A percentile compares a stretch with the other conserved stretches of the same genome.
phyloP scores from a whole-genome alignment of 331 rosid genomes.

The Erythrophleum ivorense region DNA sequence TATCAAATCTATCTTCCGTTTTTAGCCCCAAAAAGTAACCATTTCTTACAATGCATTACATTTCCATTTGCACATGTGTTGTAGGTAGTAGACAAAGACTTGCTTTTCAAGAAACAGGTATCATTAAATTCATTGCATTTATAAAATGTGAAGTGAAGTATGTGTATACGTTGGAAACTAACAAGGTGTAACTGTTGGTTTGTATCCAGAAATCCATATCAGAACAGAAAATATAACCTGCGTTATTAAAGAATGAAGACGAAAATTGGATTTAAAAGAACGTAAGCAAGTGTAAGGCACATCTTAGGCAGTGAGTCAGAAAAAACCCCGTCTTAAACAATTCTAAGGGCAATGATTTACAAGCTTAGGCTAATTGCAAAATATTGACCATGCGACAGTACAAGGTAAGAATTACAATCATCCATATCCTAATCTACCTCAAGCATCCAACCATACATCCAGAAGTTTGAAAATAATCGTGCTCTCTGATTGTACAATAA shows the following conservation, averaged over 20 bases:
- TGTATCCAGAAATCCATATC: neutral
- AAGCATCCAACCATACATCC: neutral
- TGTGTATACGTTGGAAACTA: neutral
- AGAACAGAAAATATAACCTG: neutral
- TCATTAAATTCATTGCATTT: neutral
- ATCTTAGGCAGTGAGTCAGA: too few relatives aligned
- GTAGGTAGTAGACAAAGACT: neutral
- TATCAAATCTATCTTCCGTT: neutral
- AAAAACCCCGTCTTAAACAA: neutral
- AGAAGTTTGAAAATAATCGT: neutral
- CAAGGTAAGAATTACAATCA: neutral
- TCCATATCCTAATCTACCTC: neutral
- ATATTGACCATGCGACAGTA: neutral
- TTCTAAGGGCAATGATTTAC: neutral
- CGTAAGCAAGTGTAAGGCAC: too few relatives aligned
- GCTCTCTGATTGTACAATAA: neutral
- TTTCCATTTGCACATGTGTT: neutral
- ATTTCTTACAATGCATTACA: constrained; percentile 1
- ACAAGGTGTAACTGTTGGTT: neutral
- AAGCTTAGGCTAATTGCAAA: neutral
- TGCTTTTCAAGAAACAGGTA: neutral
- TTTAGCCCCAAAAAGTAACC: neutral
- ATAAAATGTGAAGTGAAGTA: neutral
- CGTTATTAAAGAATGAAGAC: neutral
- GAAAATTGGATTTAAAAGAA: too few relatives aligned